Conservation (phyloP, 345 rosid genomes). For the Diplotaxis tenuifolia region DNA sequence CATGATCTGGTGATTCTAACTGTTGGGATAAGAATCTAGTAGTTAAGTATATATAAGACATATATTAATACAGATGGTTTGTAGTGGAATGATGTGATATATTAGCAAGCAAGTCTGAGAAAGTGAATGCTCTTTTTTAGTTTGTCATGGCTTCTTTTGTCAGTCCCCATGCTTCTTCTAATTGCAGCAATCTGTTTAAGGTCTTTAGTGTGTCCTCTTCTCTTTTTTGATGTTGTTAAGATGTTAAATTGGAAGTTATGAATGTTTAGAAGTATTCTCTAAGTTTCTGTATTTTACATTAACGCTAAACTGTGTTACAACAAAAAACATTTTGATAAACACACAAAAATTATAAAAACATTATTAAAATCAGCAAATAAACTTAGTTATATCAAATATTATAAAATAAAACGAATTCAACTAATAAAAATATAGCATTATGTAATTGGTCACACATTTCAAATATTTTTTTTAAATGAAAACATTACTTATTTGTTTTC, state of each 20-base stretch:
- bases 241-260: slow-evolving; percentile 8
- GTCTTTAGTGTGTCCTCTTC: background rate
- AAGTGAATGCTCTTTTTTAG: slow-evolving; percentile 24
- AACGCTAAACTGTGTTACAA: background rate
- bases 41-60: background rate
- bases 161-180: slow-evolving; percentile 31
- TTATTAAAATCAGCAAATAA: too few species aligned
- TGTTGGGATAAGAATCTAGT: slow-evolving; percentile 30
- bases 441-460: too few species aligned
- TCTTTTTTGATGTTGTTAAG: background rate
- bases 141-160: slow-evolving; percentile 28
- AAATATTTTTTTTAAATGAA: too few species aligned
- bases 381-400: too few species aligned
- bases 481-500: too few species aligned
- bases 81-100: slow-evolving; percentile 31
- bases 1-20: slow-evolving; percentile 24
- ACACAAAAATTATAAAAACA: too few species aligned
- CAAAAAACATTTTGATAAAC: too few species aligned
- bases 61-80: slow-evolving; percentile 32
- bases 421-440: too few species aligned
- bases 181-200: slow-evolving; percentile 25
- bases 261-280: slow-evolving; percentile 1
- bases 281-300: background rate
- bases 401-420: too few species aligned
- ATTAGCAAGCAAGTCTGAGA: slow-evolving; percentile 29